Evolutionary conservation across 305 asterid genomes (phyloP).

Genomic region (Coffea humblotiana): DNA sequence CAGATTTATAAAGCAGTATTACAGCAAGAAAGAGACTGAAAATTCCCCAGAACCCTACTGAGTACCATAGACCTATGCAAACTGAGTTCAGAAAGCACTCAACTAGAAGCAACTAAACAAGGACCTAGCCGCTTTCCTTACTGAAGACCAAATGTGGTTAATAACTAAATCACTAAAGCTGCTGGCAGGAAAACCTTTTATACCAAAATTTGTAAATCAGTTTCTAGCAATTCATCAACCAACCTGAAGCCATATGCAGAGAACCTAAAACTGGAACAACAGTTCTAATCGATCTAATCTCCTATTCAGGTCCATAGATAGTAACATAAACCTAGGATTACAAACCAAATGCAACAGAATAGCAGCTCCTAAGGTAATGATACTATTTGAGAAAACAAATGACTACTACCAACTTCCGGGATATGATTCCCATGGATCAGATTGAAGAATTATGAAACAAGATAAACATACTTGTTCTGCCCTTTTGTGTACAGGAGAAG

Average conservation of each 20-base stretch:
- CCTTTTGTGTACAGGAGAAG: constrained; percentile 52
- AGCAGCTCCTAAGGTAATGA: background rate
- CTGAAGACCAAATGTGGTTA: background rate
- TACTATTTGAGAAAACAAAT: background rate
- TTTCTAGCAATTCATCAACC: background rate
- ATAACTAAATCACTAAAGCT: background rate
- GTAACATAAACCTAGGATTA: background rate
- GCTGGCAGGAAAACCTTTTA: background rate
- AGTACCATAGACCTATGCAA: background rate
- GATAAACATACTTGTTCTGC: constrained; percentile 57
- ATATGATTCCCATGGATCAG: background rate
- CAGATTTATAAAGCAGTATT: background rate
- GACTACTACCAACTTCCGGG: background rate
- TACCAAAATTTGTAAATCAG: background rate
- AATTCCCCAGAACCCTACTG: background rate
- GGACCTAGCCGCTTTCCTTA: background rate
- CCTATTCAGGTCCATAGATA: background rate
- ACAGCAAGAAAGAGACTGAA: background rate
- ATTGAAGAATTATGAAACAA: background rate
- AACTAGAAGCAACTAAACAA: background rate
- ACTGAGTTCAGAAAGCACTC: background rate
- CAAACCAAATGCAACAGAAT: background rate
- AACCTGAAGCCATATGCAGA: background rate
- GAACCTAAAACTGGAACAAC: background rate
- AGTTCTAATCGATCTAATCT: background rate